A percentile compares a stretch with the other conserved stretches of the same genome.
Conservation (phyloP, 2,329 filamentous ascomycete genomes). For the Ophiocordyceps sinensis region DNA sequence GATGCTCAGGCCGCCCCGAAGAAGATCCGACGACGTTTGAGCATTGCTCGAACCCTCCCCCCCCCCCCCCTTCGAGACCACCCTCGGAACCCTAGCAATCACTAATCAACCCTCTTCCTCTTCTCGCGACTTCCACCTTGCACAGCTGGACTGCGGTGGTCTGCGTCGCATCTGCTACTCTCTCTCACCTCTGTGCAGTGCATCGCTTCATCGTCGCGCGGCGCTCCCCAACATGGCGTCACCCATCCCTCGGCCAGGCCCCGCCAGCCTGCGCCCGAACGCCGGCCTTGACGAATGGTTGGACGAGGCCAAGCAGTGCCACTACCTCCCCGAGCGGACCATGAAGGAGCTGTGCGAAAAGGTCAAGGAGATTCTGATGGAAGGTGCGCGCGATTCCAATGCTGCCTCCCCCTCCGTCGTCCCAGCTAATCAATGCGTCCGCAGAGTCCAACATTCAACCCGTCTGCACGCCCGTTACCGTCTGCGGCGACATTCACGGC, state of each 20-base stretch:
- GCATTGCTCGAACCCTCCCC: too few relatives aligned
- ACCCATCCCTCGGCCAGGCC: conserved; percentile 72
- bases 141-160: neutral
- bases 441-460: conserved; percentile 96
- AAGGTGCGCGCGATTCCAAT: conserved; percentile 43
- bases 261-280: conserved; percentile 69
- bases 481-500: conserved; percentile 96
- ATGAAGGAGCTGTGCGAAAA: conserved; percentile 99
- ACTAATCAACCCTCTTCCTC: neutral
- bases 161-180: neutral
- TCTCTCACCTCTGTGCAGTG: neutral
- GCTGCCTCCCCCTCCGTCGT: neutral
- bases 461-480: conserved; percentile 89
- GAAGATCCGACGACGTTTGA: conserved; percentile 6
- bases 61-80: neutral
- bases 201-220: neutral
- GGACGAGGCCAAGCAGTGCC: conserved; percentile 90
- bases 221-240: conserved; percentile 17
- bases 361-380: conserved; percentile 98
- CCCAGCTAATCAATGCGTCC: neutral
- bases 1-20: conserved; percentile 4
- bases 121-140: neutral
- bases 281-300: conserved; percentile 93
- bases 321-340: conserved; percentile 85
- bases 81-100: neutral